phyloP scores from a whole-genome alignment of 495 filamentous ascomycete species.

The Xylaria acuta region DNA sequence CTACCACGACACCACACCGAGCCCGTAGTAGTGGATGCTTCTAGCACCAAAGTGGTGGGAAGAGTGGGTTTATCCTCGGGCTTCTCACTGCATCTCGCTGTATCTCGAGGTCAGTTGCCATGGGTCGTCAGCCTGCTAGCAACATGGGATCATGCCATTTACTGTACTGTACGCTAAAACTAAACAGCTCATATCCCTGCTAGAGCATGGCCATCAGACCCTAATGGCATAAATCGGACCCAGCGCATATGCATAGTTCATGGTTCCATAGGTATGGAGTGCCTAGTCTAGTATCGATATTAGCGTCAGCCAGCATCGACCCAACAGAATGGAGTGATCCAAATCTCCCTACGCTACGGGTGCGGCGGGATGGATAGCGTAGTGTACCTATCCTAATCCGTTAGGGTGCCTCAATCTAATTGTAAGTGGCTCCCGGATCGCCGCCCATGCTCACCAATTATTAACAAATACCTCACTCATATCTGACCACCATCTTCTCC shows the following conservation, averaged over 20 bases:
- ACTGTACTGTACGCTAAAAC: constrained; percentile 17
- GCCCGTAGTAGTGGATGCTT: background rate
- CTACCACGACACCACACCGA: background rate
- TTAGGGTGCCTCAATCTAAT: constrained; percentile 15
- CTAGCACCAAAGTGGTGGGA: background rate
- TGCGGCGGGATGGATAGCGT: constrained; percentile 32
- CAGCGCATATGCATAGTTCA: constrained; percentile 22
- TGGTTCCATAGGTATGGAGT: constrained; percentile 12
- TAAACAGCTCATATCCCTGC: constrained; percentile 2
- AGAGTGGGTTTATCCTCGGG: constrained; percentile 5
- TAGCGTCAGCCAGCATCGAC: constrained; percentile 37
- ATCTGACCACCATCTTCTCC: constrained; percentile 2
- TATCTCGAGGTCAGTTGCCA: constrained; percentile 13
- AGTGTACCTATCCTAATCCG: constrained; percentile 15
- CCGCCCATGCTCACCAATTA: background rate
- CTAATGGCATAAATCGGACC: constrained; percentile 19
- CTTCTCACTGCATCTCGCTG: background rate
- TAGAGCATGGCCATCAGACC: constrained; percentile 20
- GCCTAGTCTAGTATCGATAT: constrained; percentile 19
- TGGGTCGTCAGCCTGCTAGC: constrained; percentile 6
- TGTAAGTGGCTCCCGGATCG: constrained; percentile 12
- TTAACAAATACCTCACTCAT: constrained; percentile 24
- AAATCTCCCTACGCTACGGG: constrained; percentile 36
- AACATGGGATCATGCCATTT: constrained; percentile 17
- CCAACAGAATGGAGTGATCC: constrained; percentile 43